Evolutionary conservation across 176 grass and related monocot species (phyloP).

Genomic region (Thinopyrum elongatum): DNA sequence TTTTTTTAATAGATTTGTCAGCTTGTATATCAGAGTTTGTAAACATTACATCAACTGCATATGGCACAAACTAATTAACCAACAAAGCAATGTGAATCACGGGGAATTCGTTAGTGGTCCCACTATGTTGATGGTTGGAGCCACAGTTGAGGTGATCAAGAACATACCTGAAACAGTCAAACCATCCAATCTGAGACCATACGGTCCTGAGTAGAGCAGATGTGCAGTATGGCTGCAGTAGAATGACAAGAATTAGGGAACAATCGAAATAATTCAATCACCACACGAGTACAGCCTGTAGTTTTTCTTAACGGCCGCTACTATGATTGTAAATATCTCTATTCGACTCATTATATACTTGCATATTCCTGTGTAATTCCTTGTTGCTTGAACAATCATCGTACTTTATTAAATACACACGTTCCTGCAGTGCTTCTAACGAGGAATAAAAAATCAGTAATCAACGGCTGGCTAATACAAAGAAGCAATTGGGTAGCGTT

Average conservation of each 20-base stretch:
- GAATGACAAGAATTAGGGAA: neutral
- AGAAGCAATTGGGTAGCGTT: neutral
- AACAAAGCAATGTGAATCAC: neutral
- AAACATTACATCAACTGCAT: neutral
- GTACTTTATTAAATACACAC: neutral
- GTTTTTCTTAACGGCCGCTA: neutral
- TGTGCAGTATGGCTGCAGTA: neutral
- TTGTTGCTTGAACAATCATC: neutral
- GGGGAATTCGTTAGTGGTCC: neutral
- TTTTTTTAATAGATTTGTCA: neutral
- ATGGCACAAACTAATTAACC: neutral
- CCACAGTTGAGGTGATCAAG: neutral
- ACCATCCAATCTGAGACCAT: neutral
- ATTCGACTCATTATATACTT: neutral
- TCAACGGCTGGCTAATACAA: neutral
- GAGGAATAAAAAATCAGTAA: neutral
- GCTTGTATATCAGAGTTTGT: no score
- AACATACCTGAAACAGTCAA: neutral
- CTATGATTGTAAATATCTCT: neutral
- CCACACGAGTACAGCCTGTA: neutral
- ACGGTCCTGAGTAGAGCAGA: neutral
- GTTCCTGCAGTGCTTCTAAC: conserved; percentile 19
- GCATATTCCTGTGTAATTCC: neutral
- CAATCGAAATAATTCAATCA: neutral
- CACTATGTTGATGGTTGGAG: neutral